Base-by-base conservation (phyloP, 2,329 filamentous ascomycete genomes). In the Aspergillus tanneri region DNA sequence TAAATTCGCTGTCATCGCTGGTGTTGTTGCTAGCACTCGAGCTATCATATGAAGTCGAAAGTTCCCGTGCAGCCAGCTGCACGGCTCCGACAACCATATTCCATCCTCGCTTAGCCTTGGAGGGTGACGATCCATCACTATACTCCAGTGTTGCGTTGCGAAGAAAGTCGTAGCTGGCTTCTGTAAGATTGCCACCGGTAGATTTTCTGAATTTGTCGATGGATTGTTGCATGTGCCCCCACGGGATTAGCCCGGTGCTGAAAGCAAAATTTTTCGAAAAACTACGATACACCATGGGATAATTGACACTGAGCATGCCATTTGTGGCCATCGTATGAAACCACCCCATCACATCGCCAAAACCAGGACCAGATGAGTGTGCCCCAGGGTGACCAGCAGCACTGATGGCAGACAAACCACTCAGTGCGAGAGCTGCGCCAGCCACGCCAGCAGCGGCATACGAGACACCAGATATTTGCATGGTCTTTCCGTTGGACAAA, bases 251-350 rank as follows among this genome's bases (percentile, higher is more conserved):
- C 42, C 90, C 90, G 22, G 86, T 87, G 55, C 89, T 92, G 76
- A 96, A 97, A 38, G 79, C 91, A 68, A 99, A 97, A 73, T 97
- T 97, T 73, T 88, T 88, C 53, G 87, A 77, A 71, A 96, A 99
- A 67, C 85, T 92, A 58, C 85, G 83, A 74, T 97, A 97, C 28
- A 97, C 84, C 27, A 83, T 77, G 3, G 93, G 93, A 58, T 96
- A 90, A 60, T 85, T 82, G 60, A 95, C 91, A 50, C 88, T 95
- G 67, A 96, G 79, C 93, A 97, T 97, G 56, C 93, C 91, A 70
- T 93, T 96, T 76, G 93, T 87, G 22, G 93, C 90, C 78, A 97
- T 87, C 41, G 87, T 86, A 71, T 97, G 91, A 70, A 97, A 96
- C 82, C 88, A 95, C 53, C 86, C 84, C 57, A 96, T 80, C 39